These are phyloP conservation scores for Ramaria sp. DNA, from an alignment of 768 basidiomycete species.

Conservation along the genomic window DNA sequence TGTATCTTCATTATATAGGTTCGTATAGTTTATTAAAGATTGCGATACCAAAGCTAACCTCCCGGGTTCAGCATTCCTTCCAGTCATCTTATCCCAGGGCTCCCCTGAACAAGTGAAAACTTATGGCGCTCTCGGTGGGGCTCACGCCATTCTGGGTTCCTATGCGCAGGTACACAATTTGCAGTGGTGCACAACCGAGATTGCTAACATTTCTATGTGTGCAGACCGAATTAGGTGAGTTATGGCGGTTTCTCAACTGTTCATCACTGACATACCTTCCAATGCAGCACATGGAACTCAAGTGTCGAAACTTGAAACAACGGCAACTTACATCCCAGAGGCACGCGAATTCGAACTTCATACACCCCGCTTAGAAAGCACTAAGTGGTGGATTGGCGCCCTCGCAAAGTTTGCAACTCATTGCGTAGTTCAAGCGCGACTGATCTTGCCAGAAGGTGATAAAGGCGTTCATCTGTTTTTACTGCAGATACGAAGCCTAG, in stretches of 20 bases:
- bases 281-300: constrained; percentile 50
- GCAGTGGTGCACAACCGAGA: constrained; percentile 9
- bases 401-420: constrained; percentile 66
- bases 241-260: neutral
- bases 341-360: constrained; percentile 64
- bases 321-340: constrained; percentile 61
- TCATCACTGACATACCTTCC: neutral
- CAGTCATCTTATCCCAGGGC: constrained; percentile 55
- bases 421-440: constrained; percentile 65
- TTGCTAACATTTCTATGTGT: constrained; percentile 29
- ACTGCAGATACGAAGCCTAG: constrained; percentile 52
- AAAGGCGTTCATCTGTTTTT: constrained; percentile 70
- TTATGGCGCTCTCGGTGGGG: constrained; percentile 38
- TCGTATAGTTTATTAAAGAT: constrained; percentile 1
- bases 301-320: constrained; percentile 59
- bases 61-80: constrained; percentile 40
- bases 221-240: constrained; percentile 58
- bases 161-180: constrained; percentile 1
- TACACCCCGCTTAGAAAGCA: constrained; percentile 63
- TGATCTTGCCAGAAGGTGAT: constrained; percentile 52
- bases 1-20: constrained; percentile 31
- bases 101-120: constrained; percentile 40
- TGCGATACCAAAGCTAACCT: constrained; percentile 17
- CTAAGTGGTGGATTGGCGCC: constrained; percentile 78
- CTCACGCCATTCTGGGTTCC: constrained; percentile 46